Evolutionary conservation across 331 rosid genomes (phyloP).

Genomic region (Malus hybrid): DNA sequence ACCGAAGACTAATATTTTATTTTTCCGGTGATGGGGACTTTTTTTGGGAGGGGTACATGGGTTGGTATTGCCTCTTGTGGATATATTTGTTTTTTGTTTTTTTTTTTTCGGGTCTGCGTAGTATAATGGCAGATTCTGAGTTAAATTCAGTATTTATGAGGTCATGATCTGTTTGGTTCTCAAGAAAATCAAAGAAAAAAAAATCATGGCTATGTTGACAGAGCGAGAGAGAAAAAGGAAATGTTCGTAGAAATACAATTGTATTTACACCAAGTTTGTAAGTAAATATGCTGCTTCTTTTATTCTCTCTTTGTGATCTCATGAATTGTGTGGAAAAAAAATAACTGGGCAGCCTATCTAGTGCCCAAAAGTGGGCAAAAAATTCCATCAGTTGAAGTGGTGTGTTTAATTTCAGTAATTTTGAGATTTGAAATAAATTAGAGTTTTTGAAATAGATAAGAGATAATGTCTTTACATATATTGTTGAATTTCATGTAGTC

Average conservation of each 20-base stretch:
- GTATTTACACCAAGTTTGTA: slow-evolving; percentile 24
- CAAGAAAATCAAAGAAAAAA: slow-evolving; percentile 1
- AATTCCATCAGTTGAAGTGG: background rate
- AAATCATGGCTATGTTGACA: background rate
- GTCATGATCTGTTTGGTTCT: slow-evolving; percentile 13
- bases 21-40: slow-evolving; percentile 26
- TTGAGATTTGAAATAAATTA: background rate
- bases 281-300: slow-evolving; percentile 15
- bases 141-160: slow-evolving; percentile 13
- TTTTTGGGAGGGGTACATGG: background rate
- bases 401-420: background rate
- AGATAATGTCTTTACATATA: background rate
- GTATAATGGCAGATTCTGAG: slow-evolving; percentile 26
- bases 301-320: slow-evolving; percentile 1
- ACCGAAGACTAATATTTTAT: slow-evolving; percentile 41
- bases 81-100: slow-evolving; percentile 21
- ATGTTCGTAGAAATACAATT: slow-evolving; percentile 7
- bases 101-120: slow-evolving; percentile 7
- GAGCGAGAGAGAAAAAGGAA: background rate
- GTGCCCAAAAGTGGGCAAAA: background rate
- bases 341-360: slow-evolving; percentile 3
- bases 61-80: slow-evolving; percentile 45
- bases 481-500: background rate
- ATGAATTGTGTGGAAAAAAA: background rate
- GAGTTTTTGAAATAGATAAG: background rate